A percentile compares a stretch with the other conserved stretches of the same genome.
Conservation (phyloP, 371 early-diverging fungal genomes). For the Mortierella sp. region DNA sequence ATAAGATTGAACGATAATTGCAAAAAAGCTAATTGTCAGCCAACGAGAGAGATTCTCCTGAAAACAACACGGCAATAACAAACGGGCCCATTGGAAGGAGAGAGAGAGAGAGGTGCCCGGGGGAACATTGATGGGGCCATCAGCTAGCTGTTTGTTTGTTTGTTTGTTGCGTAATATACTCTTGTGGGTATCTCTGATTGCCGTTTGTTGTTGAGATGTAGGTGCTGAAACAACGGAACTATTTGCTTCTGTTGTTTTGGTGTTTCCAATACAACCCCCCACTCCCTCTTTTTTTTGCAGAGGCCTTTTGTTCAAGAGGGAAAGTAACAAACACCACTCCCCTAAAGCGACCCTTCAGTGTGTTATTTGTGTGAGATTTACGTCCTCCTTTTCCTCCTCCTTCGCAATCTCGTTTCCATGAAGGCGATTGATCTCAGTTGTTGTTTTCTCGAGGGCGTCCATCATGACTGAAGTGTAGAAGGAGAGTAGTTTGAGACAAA, state of each 20-base stretch:
- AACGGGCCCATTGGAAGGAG: neutral
- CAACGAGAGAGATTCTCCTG: neutral
- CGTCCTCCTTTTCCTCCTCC: neutral
- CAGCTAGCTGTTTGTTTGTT: neutral
- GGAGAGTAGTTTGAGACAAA: neutral
- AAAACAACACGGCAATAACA: neutral
- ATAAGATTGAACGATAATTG: neutral
- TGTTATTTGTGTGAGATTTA: neutral
- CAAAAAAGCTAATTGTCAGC: conserved; percentile 5
- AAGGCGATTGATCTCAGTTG: neutral
- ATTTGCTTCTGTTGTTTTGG: neutral
- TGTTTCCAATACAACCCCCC: neutral
- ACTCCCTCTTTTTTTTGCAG: neutral
- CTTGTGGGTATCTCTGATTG: neutral
- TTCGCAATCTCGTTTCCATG: neutral
- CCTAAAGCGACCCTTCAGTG: neutral
- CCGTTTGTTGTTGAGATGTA: neutral
- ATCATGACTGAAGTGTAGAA: neutral
- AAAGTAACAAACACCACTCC: neutral
- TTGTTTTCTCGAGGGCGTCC: neutral
- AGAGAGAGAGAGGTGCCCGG: neutral
- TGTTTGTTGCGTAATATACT: neutral
- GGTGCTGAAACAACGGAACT: neutral
- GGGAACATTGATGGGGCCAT: neutral
- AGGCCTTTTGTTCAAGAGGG: neutral